Evolutionary conservation across 306 rosid species (phyloP).

Genomic region (Vigna trinervia): DNA sequence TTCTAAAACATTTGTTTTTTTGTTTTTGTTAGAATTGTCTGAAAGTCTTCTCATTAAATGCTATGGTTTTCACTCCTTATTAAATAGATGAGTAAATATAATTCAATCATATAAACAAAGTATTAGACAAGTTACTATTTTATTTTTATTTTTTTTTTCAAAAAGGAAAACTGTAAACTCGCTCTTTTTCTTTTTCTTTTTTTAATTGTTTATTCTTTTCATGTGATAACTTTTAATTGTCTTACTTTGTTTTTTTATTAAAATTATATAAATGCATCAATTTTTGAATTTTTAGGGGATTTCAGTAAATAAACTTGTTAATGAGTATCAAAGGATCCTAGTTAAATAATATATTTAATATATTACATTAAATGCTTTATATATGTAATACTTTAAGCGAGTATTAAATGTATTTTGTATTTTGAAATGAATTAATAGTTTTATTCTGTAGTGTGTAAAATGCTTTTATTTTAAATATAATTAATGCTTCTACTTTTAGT

Average conservation of each 20-base stretch:
- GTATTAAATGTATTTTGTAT: neutral
- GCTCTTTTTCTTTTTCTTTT: neutral
- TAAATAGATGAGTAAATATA: neutral
- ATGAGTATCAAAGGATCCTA: neutral
- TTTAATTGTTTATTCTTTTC: neutral
- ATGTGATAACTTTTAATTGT: slow-evolving; percentile 7
- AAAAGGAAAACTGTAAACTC: too few species aligned
- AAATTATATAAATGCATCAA: neutral
- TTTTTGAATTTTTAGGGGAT: neutral
- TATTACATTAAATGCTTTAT: neutral
- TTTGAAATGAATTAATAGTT: neutral
- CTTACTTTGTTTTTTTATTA: neutral
- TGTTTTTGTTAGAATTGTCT: neutral
- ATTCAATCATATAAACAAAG: neutral
- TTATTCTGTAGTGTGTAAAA: too few species aligned
- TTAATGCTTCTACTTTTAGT: neutral
- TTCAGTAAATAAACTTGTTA: neutral
- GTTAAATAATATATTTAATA: neutral
- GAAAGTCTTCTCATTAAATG: neutral
- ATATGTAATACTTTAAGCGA: neutral
- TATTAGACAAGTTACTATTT: neutral
- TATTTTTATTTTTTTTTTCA: neutral
- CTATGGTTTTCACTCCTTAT: neutral
- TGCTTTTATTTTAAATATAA: neutral
- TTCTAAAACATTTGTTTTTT: neutral